Evolutionary conservation across 495 filamentous ascomycete species (phyloP).

Genomic region (Neurospora cerealis): DNA sequence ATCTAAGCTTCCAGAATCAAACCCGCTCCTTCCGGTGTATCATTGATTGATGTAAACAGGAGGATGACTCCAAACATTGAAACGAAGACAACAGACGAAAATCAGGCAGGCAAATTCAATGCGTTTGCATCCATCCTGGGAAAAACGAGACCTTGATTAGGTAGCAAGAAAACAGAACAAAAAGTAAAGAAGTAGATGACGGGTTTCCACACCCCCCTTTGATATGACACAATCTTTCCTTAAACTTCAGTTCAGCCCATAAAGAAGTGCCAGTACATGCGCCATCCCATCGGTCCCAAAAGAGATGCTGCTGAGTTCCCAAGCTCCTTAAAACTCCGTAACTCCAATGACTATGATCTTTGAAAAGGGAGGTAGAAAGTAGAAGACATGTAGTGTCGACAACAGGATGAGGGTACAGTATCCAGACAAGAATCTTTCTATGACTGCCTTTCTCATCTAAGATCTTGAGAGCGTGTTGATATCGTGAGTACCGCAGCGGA

Average conservation of each 20-base stretch:
- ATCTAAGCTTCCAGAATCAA: neutral
- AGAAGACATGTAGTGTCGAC: neutral
- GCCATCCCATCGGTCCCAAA: neutral
- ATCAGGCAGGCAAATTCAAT: neutral
- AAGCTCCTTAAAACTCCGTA: neutral
- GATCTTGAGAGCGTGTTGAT: neutral
- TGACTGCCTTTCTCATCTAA: neutral
- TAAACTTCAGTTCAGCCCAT: neutral
- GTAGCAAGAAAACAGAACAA: neutral
- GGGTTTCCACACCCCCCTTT: neutral
- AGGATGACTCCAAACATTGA: neutral
- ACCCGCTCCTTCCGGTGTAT: neutral
- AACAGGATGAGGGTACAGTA: neutral
- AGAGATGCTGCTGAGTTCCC: neutral
- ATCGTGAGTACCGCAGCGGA: neutral
- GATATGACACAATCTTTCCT: neutral
- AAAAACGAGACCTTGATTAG: neutral
- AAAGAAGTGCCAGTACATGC: neutral
- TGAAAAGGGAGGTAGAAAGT: neutral
- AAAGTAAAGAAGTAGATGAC: neutral
- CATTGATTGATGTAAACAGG: neutral
- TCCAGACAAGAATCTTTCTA: neutral
- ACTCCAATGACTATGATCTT: neutral
- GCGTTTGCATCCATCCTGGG: neutral
- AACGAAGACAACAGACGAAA: neutral